A percentile compares a stretch with the other conserved stretches of the same genome.
Conservation (phyloP, 345 rosid species). For the Populus euphratica region DNA sequence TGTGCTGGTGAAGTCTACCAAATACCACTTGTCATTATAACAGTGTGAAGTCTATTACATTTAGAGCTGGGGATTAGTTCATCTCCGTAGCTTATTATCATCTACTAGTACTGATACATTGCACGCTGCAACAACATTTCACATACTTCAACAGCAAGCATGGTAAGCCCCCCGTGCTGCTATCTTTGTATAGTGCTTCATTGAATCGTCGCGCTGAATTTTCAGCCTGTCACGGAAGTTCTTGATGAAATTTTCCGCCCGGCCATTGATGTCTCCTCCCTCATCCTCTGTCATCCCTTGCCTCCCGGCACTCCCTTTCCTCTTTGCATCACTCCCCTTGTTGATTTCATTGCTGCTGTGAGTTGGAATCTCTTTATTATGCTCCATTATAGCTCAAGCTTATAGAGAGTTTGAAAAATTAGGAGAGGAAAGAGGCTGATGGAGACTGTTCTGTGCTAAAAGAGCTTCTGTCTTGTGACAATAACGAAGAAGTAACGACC, state of each 20-base stretch:
- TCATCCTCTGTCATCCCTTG: not conserved
- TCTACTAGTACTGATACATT: not conserved
- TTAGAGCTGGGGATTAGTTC: not conserved
- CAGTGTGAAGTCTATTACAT: not conserved
- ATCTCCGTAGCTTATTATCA: not conserved
- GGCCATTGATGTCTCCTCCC: slow-evolving; percentile 16
- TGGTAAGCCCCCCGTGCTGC: not conserved
- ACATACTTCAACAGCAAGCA: not conserved
- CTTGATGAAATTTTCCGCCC: slow-evolving; percentile 27
- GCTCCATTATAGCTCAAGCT: not conserved
- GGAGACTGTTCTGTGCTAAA: not conserved
- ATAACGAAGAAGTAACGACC: not conserved
- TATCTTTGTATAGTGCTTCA: not conserved
- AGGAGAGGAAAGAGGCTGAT: not conserved
- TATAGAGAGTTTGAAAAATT: not conserved
- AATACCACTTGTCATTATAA: not conserved
- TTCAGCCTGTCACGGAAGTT: slow-evolving; percentile 15
- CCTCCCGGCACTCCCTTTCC: not conserved
- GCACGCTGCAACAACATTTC: not conserved
- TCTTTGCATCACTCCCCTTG: not conserved
- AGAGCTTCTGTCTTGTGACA: not conserved
- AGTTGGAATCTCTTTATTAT: not conserved
- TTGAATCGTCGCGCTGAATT: slow-evolving; percentile 4
- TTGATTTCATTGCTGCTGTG: not conserved
- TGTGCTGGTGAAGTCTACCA: not conserved